A percentile compares a stretch with the other conserved stretches of the same genome.
These are phyloP conservation scores for Metarhizium anisopliae DNA, from an alignment of 2,329 filamentous ascomycete genomes.

Conservation along the genomic window DNA sequence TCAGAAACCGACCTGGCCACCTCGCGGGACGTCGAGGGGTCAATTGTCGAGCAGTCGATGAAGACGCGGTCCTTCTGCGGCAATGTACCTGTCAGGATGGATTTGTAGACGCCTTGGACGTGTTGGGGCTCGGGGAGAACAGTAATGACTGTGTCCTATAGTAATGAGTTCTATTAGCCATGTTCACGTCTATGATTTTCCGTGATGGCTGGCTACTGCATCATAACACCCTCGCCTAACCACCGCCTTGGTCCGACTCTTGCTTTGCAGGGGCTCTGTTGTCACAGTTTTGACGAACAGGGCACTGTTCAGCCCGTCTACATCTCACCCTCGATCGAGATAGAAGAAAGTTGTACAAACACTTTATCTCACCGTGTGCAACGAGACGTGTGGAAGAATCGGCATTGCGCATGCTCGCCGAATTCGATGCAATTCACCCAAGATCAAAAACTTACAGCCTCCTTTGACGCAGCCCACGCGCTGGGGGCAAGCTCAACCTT, in stretches of 20 bases:
- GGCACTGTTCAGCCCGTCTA: no score
- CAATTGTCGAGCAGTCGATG: conserved; percentile 95
- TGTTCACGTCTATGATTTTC: not conserved
- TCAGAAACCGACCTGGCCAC: conserved; percentile 62
- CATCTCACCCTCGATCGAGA: no score
- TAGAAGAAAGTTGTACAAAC: no score
- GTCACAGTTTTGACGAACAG: no score
- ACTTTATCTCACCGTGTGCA: not conserved
- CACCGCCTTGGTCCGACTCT: no score
- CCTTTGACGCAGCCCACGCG: conserved; percentile 38
- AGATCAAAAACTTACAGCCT: conserved; percentile 38
- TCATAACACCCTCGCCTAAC: no score
- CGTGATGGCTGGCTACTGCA: not conserved
- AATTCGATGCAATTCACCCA: not conserved
- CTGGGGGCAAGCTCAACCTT: conserved; percentile 34
- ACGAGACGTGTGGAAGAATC: not conserved
- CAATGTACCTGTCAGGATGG: conserved; percentile 55
- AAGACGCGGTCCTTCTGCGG: conserved; percentile 61
- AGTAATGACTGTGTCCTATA: conserved; percentile 75
- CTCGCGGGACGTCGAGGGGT: conserved; percentile 72
- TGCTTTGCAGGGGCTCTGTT: no score
- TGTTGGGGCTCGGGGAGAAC: conserved; percentile 84
- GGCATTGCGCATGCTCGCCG: no score
- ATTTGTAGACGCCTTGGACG: conserved; percentile 71
- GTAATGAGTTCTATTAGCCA: not conserved